phyloP scores from a whole-genome alignment of 2,329 filamentous ascomycete species.

The Keithomyces neogunnii region DNA sequence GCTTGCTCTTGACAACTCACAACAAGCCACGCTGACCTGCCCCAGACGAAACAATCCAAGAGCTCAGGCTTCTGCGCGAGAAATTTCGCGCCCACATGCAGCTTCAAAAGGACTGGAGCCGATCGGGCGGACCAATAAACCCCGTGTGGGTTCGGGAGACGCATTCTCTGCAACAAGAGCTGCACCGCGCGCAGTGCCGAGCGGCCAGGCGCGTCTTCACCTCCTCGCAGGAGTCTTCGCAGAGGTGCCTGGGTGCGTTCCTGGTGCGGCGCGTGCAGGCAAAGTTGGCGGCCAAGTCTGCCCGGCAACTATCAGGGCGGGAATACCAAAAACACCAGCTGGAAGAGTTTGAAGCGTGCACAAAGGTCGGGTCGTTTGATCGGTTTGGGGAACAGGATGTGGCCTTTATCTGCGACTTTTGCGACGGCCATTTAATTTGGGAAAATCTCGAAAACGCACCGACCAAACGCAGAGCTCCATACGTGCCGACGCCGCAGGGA shows the following conservation, averaged over 20 bases:
- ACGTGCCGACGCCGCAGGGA: constrained; percentile 8
- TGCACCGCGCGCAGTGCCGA: constrained; percentile 51
- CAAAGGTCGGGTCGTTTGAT: constrained; percentile 45
- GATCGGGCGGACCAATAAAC: constrained; percentile 45
- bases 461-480: constrained; percentile 29
- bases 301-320: constrained; percentile 14
- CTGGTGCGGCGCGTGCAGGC: constrained; percentile 43
- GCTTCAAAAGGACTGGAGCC: constrained; percentile 46
- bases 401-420: constrained; percentile 53
- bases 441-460: constrained; percentile 46
- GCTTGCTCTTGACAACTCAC: not conserved
- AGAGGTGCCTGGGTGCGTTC: constrained; percentile 48
- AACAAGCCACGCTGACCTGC: constrained; percentile 1
- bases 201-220: constrained; percentile 48
- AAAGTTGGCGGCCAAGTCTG: constrained; percentile 4
- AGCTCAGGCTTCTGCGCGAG: constrained; percentile 36
- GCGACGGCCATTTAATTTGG: constrained; percentile 53
- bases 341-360: constrained; percentile 44
- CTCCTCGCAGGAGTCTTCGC: constrained; percentile 37
- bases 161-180: constrained; percentile 35
- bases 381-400: constrained; percentile 45
- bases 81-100: constrained; percentile 39
- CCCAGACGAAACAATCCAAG: constrained; percentile 42
- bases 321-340: constrained; percentile 30
- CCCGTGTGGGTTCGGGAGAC: constrained; percentile 48